Evolutionary conservation across 805 yeast species (phyloP).

Genomic region (Phaffomyces antillensis): DNA sequence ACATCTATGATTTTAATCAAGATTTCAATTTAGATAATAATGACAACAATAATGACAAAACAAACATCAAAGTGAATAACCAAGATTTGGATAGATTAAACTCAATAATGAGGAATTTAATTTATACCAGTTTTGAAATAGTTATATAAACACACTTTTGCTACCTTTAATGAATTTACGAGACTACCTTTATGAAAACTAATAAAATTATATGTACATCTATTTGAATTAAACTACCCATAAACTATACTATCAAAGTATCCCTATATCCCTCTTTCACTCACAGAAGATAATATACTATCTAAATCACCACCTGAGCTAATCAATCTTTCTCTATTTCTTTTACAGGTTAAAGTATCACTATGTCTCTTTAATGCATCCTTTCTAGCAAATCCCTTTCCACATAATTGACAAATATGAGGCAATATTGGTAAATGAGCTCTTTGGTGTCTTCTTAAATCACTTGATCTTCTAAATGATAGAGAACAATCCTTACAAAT

Average conservation of each 20-base stretch:
- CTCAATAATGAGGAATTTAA: constrained; percentile 15
- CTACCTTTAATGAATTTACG: neutral
- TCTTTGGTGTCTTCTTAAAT: constrained; percentile 67
- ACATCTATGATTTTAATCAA: constrained; percentile 1
- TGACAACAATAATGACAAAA: neutral
- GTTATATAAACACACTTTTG: neutral
- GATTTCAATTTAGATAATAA: neutral
- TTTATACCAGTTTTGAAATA: constrained; percentile 18
- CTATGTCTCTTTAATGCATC: constrained; percentile 75
- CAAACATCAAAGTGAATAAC: constrained; percentile 2
- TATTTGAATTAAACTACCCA: neutral
- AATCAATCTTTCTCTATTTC: constrained; percentile 54
- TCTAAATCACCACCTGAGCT: constrained; percentile 31
- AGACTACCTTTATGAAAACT: neutral
- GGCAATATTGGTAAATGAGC: constrained; percentile 69
- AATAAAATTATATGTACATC: neutral
- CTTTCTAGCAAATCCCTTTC: constrained; percentile 77
- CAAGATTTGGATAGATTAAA: constrained; percentile 15
- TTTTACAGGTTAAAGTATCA: constrained; percentile 66
- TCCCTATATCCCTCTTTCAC: neutral
- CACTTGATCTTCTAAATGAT: constrained; percentile 61
- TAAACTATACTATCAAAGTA: neutral
- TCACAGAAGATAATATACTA: constrained; percentile 24
- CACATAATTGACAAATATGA: constrained; percentile 67
- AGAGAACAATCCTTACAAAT: constrained; percentile 54